phyloP scores from a whole-genome alignment of 257 asterid species.

The Nicotiana undulata region DNA sequence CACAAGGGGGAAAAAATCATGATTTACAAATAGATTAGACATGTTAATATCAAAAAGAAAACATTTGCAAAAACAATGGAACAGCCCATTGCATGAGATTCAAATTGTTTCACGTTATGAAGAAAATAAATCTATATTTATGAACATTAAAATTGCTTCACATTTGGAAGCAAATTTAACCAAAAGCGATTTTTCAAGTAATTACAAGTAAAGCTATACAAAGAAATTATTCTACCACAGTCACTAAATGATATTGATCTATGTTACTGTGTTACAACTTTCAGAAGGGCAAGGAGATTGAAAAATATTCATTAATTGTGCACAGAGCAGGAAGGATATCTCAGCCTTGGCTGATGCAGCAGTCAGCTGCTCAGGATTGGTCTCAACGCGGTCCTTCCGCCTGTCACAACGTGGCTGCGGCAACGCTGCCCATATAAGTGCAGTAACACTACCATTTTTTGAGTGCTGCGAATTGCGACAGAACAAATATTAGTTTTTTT shows the following conservation, averaged over 20 bases:
- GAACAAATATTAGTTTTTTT: conserved; percentile 5
- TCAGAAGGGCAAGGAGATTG: neutral
- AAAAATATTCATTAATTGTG: neutral
- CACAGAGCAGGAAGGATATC: conserved; percentile 61
- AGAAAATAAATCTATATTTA: neutral
- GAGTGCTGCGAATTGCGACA: conserved; percentile 46
- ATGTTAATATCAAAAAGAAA: neutral
- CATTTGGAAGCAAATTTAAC: neutral
- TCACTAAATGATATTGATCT: neutral
- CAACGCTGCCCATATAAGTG: conserved; percentile 94
- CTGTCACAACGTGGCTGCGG: conserved; percentile 99
- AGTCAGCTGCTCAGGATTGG: conserved; percentile 97
- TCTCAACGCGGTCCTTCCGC: conserved; percentile 92
- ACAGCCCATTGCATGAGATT: neutral
- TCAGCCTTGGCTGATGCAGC: conserved; percentile 97
- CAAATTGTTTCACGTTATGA: neutral
- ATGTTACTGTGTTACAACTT: neutral
- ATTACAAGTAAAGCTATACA: neutral
- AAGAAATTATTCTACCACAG: neutral
- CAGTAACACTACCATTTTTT: conserved; percentile 60
- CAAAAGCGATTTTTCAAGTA: neutral
- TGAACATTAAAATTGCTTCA: neutral
- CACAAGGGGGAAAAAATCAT: neutral
- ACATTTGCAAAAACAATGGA: neutral
- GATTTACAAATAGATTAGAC: neutral